These are phyloP conservation scores for Rhizophora apiculata DNA, from an alignment of 345 rosid species.

Conservation along the genomic window DNA sequence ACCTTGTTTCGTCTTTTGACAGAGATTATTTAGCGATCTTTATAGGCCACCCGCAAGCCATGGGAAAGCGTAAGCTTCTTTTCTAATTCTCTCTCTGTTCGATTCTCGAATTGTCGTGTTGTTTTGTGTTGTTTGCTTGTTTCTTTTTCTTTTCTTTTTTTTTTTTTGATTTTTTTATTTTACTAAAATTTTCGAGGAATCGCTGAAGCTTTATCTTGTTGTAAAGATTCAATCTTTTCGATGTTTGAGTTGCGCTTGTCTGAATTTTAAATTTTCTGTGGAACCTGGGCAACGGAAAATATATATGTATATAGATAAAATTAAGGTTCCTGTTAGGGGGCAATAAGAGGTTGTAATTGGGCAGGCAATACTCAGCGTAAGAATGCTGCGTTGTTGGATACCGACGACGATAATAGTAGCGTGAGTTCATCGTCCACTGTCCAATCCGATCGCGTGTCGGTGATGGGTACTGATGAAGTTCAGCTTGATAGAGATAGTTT, in stretches of 20 bases:
- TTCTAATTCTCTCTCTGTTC: not conserved
- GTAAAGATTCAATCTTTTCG: too few relatives aligned
- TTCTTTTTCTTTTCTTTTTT: not conserved
- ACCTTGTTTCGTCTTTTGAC: constrained; percentile 31
- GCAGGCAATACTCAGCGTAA: constrained; percentile 56
- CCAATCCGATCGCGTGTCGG: constrained; percentile 53
- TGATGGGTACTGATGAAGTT: constrained; percentile 52
- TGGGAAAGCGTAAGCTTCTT: constrained; percentile 71
- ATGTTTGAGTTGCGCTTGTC: too few relatives aligned
- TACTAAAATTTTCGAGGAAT: too few relatives aligned
- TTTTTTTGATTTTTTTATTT: too few relatives aligned
- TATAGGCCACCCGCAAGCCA: constrained; percentile 7
- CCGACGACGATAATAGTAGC: constrained; percentile 83
- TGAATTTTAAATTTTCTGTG: too few relatives aligned
- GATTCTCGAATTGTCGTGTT: too few relatives aligned
- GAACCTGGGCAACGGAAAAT: too few relatives aligned
- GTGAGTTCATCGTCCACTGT: constrained; percentile 68
- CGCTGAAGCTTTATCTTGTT: too few relatives aligned
- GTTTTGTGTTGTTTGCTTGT: too few relatives aligned
- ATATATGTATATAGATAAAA: not conserved
- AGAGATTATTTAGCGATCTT: too few relatives aligned
- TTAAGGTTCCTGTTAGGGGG: not conserved
- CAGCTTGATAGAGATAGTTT: constrained; percentile 58
- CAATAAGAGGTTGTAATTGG: not conserved
- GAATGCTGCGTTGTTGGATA: constrained; percentile 52